Evolutionary conservation across 2,329 filamentous ascomycete species (phyloP), one percentile per base, ranked within the genome.

Genomic region (Cryphonectria radicalis): DNA sequence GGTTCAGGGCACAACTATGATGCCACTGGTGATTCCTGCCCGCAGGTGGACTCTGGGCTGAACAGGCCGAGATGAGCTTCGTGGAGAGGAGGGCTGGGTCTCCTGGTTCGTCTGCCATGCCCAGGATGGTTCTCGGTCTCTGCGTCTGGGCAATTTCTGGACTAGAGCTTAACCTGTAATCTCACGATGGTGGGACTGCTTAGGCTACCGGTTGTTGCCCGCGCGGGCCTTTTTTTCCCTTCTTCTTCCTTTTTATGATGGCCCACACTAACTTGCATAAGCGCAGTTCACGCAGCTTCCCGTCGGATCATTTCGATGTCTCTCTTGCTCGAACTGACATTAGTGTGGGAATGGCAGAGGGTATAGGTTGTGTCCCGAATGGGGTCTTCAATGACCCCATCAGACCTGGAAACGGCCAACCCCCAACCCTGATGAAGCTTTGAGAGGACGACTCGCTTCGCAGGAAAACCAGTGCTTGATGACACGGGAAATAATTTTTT

Each of bases 221-320:
- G 32, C 40, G 62, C 40, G 62, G 63, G 53, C 35, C 10, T 19
- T 40, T 63, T 63, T 11, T 42, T 13, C 7, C 28, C 14, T 55
- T 50, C 66, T 35, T 66, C 25, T 4, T 0, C 4, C 7, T 50
- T 43, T 67, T 32, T 66, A 66, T 63, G 59, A 72, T 64, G 68
- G 63, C 63, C 68, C 70, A 72, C 63, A 67, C 55, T 70, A 59
- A 63, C 70, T 43, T 74, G 72, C 72, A 71, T 71, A 73, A 73
- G 74, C 74, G 76, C 72, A 77, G 69, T 68, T 72, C 69, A 68
- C 63, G 68, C 60, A 68, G 62, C 68, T 70, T 69, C 59, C 71
- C 60, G 50, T 65, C 57, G 60, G 32, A 50, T 46, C 25, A 67
- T 67, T 57, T 62, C 37, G 28, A 60, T 63, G 43, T 59, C 42